Conservation (phyloP, 2,329 filamentous ascomycete species). For the Colletotrichum shisoi region DNA sequence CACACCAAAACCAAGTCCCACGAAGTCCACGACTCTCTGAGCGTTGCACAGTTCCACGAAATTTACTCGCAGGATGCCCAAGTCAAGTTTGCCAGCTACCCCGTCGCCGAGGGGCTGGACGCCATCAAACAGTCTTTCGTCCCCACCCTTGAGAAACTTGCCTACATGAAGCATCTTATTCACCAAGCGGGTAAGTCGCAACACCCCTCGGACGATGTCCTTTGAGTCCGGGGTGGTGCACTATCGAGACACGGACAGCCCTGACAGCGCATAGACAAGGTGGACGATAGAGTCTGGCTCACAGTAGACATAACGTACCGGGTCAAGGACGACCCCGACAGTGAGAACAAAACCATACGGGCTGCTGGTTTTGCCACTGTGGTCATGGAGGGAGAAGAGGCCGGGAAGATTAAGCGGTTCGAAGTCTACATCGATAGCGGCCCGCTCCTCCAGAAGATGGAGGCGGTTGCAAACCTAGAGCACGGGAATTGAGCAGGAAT, state of each 20-base stretch:
- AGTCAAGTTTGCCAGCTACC: conserved; percentile 16
- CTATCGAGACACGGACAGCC: not conserved
- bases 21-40: conserved; percentile 2
- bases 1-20: not conserved
- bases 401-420: conserved; percentile 15
- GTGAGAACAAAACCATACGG: conserved; percentile 4
- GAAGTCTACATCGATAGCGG: conserved; percentile 20
- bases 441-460: conserved; percentile 7
- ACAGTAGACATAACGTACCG: conserved; percentile 4
- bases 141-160: not conserved
- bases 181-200: not conserved
- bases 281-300: conserved; percentile 18
- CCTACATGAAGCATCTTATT: conserved; percentile 24
- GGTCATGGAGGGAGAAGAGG: not conserved
- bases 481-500: too few relatives aligned
- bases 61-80: conserved; percentile 10
- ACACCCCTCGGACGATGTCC: not conserved
- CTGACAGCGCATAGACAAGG: conserved; percentile 9
- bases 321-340: conserved; percentile 1
- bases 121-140: not conserved
- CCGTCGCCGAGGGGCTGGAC: conserved; percentile 1
- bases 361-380: conserved; percentile 16
- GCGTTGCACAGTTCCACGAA: not conserved
- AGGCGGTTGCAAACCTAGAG: not conserved
- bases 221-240: not conserved